phyloP scores from a whole-genome alignment of 768 basidiomycete genomes.

The Artomyces pyxidatus region DNA sequence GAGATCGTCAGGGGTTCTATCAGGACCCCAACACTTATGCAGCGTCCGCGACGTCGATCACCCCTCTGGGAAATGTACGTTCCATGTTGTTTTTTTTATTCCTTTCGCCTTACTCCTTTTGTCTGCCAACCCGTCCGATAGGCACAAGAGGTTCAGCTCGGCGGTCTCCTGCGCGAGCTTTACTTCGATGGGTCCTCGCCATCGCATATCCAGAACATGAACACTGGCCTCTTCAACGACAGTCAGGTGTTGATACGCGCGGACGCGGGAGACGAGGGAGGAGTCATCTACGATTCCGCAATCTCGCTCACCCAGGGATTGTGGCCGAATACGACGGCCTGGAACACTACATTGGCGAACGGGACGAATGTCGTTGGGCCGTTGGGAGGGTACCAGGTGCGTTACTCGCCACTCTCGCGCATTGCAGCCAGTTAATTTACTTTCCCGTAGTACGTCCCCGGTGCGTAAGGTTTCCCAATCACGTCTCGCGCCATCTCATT shows the following conservation, averaged over 20 bases:
- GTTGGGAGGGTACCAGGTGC: slow-evolving; percentile 56
- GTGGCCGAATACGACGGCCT: slow-evolving; percentile 41
- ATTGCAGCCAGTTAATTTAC: background rate
- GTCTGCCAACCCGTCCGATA: background rate
- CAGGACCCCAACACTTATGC: slow-evolving; percentile 52
- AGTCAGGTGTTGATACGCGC: slow-evolving; percentile 44
- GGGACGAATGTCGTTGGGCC: slow-evolving; percentile 52
- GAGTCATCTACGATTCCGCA: slow-evolving; percentile 60
- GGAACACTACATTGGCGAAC: slow-evolving; percentile 56
- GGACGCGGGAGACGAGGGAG: slow-evolving; percentile 62
- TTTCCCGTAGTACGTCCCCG: slow-evolving; percentile 29
- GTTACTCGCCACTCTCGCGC: slow-evolving; percentile 1
- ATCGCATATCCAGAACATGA: slow-evolving; percentile 38
- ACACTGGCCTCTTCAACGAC: slow-evolving; percentile 26
- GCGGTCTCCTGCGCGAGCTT: slow-evolving; percentile 38
- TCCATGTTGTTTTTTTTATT: background rate
- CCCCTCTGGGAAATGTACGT: slow-evolving; percentile 58
- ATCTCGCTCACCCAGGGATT: slow-evolving; percentile 63
- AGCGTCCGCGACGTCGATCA: slow-evolving; percentile 49
- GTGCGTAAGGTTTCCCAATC: slow-evolving; percentile 23
- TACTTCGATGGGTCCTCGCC: slow-evolving; percentile 50
- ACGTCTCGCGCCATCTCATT: no score
- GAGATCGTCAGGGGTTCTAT: slow-evolving; percentile 58
- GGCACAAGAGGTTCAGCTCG: slow-evolving; percentile 48
- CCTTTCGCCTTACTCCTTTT: background rate